Evolutionary conservation across 768 basidiomycete genomes (phyloP).

Genomic region (Galerina marginata): DNA sequence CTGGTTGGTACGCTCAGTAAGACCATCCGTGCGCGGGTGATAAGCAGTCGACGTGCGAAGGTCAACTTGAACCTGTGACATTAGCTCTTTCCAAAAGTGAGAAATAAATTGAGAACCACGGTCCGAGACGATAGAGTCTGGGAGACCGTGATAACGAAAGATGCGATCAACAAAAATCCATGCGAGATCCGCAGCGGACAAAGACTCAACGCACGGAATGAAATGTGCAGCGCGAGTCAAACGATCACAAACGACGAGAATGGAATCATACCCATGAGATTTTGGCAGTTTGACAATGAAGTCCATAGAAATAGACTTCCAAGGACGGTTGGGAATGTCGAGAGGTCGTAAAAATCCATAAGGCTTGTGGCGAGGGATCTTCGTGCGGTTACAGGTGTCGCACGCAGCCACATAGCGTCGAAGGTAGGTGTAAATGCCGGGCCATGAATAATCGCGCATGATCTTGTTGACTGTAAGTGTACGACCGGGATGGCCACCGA

Average conservation of each 20-base stretch:
- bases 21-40: too few species aligned
- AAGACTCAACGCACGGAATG: too few species aligned
- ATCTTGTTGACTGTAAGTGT: slow-evolving; percentile 27
- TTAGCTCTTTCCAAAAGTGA: too few species aligned
- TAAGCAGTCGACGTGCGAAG: too few species aligned
- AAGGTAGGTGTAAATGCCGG: background rate
- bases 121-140: too few species aligned
- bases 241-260: slow-evolving; percentile 36
- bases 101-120: too few species aligned
- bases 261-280: slow-evolving; percentile 41
- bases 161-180: too few species aligned
- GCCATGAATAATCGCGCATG: slow-evolving; percentile 47
- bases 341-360: slow-evolving; percentile 43
- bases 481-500: slow-evolving; percentile 39
- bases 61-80: too few species aligned
- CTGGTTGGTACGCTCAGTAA: too few species aligned
- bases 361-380: slow-evolving; percentile 38
- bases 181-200: too few species aligned
- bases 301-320: slow-evolving; percentile 46
- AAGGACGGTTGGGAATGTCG: slow-evolving; percentile 39
- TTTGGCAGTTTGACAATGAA: slow-evolving; percentile 47
- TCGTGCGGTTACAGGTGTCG: slow-evolving; percentile 37
- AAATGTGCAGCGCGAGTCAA: too few species aligned
- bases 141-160: too few species aligned
- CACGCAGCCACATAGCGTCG: slow-evolving; percentile 39